Conservation (phyloP, 495 filamentous ascomycete species). For the Hamigera avellanea region DNA sequence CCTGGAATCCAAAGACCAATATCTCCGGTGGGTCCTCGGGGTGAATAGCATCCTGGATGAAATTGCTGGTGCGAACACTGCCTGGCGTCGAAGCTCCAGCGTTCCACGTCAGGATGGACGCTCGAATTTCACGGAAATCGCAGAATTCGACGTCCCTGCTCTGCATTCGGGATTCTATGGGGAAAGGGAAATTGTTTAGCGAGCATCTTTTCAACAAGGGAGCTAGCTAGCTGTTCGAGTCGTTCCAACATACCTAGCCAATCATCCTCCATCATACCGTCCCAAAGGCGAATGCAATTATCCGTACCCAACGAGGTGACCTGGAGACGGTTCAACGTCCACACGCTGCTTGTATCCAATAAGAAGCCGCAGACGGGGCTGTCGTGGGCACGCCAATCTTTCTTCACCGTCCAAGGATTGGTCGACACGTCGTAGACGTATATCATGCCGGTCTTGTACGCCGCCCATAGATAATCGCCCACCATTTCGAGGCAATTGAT, state of each 20-base stretch:
- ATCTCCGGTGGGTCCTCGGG: slow-evolving; percentile 72
- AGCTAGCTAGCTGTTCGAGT: too few relatives aligned
- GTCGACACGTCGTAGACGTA: slow-evolving; percentile 79
- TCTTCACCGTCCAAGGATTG: slow-evolving; percentile 78
- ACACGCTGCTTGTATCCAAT: slow-evolving; percentile 72
- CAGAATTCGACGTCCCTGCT: slow-evolving; percentile 69
- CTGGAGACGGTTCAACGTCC: slow-evolving; percentile 74
- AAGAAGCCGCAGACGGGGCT: slow-evolving; percentile 66
- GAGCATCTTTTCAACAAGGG: slow-evolving; percentile 1
- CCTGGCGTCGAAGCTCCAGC: slow-evolving; percentile 84
- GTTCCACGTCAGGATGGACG: slow-evolving; percentile 86
- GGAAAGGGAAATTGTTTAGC: too few relatives aligned
- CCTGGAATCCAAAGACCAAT: slow-evolving; percentile 93
- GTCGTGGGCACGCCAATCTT: slow-evolving; percentile 88
- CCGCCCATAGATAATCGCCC: slow-evolving; percentile 83
- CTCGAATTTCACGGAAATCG: slow-evolving; percentile 67
- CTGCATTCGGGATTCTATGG: slow-evolving; percentile 71
- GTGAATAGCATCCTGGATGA: slow-evolving; percentile 65
- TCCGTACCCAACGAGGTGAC: slow-evolving; percentile 85
- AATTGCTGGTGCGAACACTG: slow-evolving; percentile 61
- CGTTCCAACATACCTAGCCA: slow-evolving; percentile 70
- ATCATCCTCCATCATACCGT: slow-evolving; percentile 86
- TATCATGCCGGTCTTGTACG: slow-evolving; percentile 89
- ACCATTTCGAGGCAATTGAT: slow-evolving; percentile 81
- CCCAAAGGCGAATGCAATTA: slow-evolving; percentile 78